phyloP scores from a whole-genome alignment of 768 basidiomycete species.

The Agaricus blazei region DNA sequence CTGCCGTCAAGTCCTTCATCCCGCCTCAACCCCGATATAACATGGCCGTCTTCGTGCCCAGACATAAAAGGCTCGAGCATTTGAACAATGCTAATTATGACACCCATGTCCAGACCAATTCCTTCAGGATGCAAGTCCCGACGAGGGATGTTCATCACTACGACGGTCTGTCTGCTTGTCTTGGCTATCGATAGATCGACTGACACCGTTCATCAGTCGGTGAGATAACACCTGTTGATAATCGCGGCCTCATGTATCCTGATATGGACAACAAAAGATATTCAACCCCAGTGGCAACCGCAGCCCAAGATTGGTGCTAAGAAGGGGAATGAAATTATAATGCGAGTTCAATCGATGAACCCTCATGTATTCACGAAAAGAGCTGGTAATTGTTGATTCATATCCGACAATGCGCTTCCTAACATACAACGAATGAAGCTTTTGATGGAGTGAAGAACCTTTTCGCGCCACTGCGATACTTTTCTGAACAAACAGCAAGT shows the following conservation, averaged over 20 bases:
- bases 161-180: neutral
- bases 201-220: neutral
- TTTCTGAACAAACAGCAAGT: constrained; percentile 3
- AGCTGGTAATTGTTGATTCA: constrained; percentile 17
- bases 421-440: constrained; percentile 13
- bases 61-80: constrained; percentile 1
- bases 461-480: constrained; percentile 20
- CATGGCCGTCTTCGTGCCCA: constrained; percentile 4
- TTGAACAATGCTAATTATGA: neutral
- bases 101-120: constrained; percentile 6
- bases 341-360: constrained; percentile 21
- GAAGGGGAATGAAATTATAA: constrained; percentile 25
- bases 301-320: constrained; percentile 19
- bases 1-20: neutral
- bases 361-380: constrained; percentile 20
- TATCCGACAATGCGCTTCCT: neutral
- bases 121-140: neutral
- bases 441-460: constrained; percentile 31
- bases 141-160: constrained; percentile 5
- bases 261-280: constrained; percentile 11
- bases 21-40: neutral
- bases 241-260: neutral
- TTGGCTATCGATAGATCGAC: neutral
- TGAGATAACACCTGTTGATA: neutral
- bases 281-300: constrained; percentile 19